Evolutionary conservation across 768 basidiomycete genomes (phyloP), one percentile per base, ranked within the genome.

Genomic region (Rubroboletus satanas): DNA sequence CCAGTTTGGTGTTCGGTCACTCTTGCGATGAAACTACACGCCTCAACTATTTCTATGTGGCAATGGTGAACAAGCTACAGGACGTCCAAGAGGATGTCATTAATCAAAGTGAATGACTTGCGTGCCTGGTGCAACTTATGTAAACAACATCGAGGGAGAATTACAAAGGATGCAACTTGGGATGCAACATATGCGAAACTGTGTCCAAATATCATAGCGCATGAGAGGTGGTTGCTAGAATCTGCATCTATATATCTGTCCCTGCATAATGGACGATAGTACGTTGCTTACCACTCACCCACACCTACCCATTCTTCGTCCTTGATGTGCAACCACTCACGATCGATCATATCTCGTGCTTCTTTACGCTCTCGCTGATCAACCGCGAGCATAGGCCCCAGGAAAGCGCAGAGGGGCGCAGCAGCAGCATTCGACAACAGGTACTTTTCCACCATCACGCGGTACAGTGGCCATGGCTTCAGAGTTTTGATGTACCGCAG

Each of bases 361-460:
- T 82, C 76, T 41, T 79, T 80, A 33, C 93, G 85, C 51, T 82
- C 72, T 61, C 81, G 78, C 66, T 84, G 84, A 63, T 93, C 86
- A 52, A 85, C 71, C 31, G 77, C 74, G 58, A 93, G 78, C 91
- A 91, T 91, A 29, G 89, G 88, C 60, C 77, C 76, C 57, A 93
- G 70, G 69, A 92, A 92, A 26, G 74, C 69, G 62, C 85, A 88
- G 21, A 92, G 71, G 32, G 76, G 72, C 28, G 67, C 66, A 9
- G 88, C 79, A 52, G 91, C 85, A 14, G 68, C 62, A 36, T 80
- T 78, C 10, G 79, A 73, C 70, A 85, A 87, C 8, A 87, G 73
- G 68, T 97, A 97, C 69, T 95, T 96, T 77, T 97, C 92, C 46
- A 76, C 78, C 83, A 97, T 88, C 60, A 96, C 93, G 23, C 85